A percentile compares a stretch with the other conserved stretches of the same genome.
These are phyloP conservation scores for Cochlearia excelsa DNA, from an alignment of 345 rosid species.

Conservation along the genomic window DNA sequence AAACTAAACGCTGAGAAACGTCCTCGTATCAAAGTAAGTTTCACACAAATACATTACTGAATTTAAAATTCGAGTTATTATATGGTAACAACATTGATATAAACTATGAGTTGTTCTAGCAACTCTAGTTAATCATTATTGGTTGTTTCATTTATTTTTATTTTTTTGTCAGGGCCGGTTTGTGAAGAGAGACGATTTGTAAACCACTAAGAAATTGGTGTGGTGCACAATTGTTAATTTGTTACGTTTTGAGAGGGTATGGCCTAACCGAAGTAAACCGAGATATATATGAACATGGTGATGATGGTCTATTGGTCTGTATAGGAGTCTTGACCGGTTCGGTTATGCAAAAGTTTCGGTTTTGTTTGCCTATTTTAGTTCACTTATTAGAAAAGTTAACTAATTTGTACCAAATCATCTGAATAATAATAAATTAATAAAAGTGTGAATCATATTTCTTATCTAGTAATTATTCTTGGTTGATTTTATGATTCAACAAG, in stretches of 20 bases:
- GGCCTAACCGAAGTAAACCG: slow-evolving; percentile 21
- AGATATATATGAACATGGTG: slow-evolving; percentile 16
- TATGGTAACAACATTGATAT: too few relatives aligned
- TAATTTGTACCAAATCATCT: slow-evolving; percentile 26
- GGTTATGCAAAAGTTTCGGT: slow-evolving; percentile 25
- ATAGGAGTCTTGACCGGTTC: slow-evolving; percentile 34
- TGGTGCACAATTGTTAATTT: slow-evolving; percentile 16
- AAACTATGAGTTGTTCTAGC: background rate
- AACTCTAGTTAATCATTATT: slow-evolving; percentile 8
- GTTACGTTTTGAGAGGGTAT: slow-evolving; percentile 12
- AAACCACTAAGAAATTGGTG: slow-evolving; percentile 10
- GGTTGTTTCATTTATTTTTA: background rate
- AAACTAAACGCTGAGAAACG: slow-evolving; percentile 96
- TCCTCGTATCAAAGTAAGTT: slow-evolving; percentile 71
- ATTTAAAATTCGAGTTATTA: background rate
- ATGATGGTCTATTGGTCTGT: slow-evolving; percentile 33
- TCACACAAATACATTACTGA: background rate
- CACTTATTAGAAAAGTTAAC: slow-evolving; percentile 14
- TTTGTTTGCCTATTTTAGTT: slow-evolving; percentile 17
- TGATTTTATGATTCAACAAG: slow-evolving; percentile 17
- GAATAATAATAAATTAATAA: slow-evolving; percentile 13
- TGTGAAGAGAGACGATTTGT: slow-evolving; percentile 34
- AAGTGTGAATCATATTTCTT: slow-evolving; percentile 8
- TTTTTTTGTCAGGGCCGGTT: slow-evolving; percentile 37
- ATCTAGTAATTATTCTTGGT: slow-evolving; percentile 11